Conservation (phyloP, 1,139 yeast species). For the Yamadazyma friedrichii region DNA sequence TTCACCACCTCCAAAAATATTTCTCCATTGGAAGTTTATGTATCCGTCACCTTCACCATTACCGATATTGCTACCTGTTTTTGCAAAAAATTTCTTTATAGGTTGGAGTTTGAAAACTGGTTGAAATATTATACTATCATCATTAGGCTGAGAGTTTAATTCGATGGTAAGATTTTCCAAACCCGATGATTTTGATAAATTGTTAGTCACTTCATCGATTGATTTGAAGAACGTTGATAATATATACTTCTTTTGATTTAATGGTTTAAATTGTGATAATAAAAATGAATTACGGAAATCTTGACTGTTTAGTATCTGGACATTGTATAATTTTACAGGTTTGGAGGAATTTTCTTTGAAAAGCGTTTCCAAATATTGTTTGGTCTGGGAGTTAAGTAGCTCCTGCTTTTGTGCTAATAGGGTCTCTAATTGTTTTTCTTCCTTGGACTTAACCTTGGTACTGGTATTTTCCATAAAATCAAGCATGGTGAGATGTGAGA, state of each 20-base stretch:
- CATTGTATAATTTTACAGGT: conserved; percentile 46
- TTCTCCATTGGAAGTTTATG: conserved; percentile 69
- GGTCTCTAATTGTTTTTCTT: conserved; percentile 32
- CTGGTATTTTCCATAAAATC: conserved; percentile 14
- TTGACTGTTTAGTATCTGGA: conserved; percentile 56
- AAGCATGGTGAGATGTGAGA: conserved; percentile 7
- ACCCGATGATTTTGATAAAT: conserved; percentile 42
- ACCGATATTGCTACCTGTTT: conserved; percentile 92
- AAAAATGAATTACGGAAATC: conserved; percentile 53
- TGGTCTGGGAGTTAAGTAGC: conserved; percentile 39
- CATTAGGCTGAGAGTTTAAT: conserved; percentile 28
- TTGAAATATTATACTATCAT: conserved; percentile 39
- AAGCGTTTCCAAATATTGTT: conserved; percentile 38
- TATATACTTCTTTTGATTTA: conserved; percentile 33
- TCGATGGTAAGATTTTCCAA: conserved; percentile 44
- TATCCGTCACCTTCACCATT: conserved; percentile 96
- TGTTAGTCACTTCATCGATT: conserved; percentile 43
- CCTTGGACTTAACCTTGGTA: conserved; percentile 15
- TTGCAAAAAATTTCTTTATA: conserved; percentile 65
- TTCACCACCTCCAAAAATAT: conserved; percentile 90
- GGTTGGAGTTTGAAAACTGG: conserved; percentile 63
- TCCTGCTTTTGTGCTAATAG: conserved; percentile 31
- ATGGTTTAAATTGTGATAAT: conserved; percentile 52
- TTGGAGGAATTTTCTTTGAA: conserved; percentile 40
- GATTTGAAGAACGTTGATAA: conserved; percentile 35